These are phyloP conservation scores for Beauveria sp. DNA, from an alignment of 2,329 filamentous ascomycete species.

Conservation along the genomic window DNA sequence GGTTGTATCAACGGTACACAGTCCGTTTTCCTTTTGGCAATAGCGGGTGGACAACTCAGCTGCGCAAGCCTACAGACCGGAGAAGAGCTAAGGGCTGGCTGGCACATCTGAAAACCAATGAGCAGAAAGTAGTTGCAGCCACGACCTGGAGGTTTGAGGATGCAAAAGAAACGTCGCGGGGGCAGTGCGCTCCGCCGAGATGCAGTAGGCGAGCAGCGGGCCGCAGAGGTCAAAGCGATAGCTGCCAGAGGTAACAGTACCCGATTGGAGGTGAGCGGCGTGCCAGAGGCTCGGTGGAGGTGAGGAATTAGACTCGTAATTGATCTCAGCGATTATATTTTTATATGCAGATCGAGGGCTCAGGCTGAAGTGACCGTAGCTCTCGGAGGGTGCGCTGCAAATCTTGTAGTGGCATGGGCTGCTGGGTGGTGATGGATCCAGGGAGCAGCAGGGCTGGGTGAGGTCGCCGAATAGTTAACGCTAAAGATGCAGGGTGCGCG, in stretches of 20 bases:
- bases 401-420: not conserved
- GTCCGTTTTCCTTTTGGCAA: not conserved
- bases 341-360: not conserved
- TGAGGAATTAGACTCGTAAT: not conserved
- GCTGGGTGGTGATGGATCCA: not conserved
- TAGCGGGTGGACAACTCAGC: not conserved
- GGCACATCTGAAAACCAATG: not conserved
- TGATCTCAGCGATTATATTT: not conserved
- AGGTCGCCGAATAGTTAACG: no score
- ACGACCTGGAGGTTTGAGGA: not conserved
- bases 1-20: not conserved
- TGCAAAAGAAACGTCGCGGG: not conserved
- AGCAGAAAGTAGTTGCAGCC: not conserved
- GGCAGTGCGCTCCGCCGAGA: not conserved
- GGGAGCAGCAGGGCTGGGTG: no score
- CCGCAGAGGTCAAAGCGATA: constrained; percentile 6
- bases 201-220: not conserved
- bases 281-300: not conserved
- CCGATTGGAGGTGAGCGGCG: not conserved
- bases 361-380: not conserved
- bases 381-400: not conserved
- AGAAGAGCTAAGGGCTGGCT: not conserved
- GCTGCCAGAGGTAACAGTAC: not conserved
- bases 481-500: no score
- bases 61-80: not conserved